Evolutionary conservation across 2,329 filamentous ascomycete genomes (phyloP).

Genomic region (Aspergillus persii): DNA sequence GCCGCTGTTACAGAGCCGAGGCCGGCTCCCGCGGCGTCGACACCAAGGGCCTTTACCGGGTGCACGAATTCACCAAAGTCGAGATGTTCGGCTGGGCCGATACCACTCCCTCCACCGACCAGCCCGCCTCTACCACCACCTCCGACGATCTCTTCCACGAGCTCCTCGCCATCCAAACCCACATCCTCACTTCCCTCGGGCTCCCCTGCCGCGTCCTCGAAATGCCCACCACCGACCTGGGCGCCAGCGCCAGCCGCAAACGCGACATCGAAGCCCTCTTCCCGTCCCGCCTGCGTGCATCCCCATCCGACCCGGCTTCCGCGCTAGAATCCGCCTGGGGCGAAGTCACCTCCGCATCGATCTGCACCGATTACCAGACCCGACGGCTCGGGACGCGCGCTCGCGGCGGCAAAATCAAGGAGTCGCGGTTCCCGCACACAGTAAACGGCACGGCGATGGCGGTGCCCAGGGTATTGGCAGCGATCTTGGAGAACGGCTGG

Average conservation of each 20-base stretch:
- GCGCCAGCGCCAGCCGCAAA: constrained; percentile 82
- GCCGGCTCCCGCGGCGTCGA: constrained; percentile 85
- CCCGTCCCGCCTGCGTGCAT: constrained; percentile 62
- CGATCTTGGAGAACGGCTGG: constrained; percentile 88
- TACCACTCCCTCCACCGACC: constrained; percentile 44
- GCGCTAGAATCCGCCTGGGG: constrained; percentile 71
- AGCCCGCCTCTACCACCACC: constrained; percentile 14
- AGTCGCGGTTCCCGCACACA: constrained; percentile 76
- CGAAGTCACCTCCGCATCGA: constrained; percentile 84
- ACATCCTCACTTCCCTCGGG: constrained; percentile 73
- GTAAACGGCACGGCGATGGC: constrained; percentile 93
- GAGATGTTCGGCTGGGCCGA: constrained; percentile 93
- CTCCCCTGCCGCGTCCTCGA: constrained; percentile 86
- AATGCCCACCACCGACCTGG: constrained; percentile 87
- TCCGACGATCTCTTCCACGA: constrained; percentile 67
- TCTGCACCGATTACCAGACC: constrained; percentile 93
- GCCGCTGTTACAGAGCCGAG: constrained; percentile 93
- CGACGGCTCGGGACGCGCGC: constrained; percentile 75
- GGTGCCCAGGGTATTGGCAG: constrained; percentile 83
- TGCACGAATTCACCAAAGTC: constrained; percentile 98
- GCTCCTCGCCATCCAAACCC: constrained; percentile 81
- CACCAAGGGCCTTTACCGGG: constrained; percentile 91
- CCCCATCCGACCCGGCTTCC: constrained; percentile 6
- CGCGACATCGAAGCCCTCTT: constrained; percentile 94
- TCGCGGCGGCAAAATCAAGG: constrained; percentile 48